These are phyloP conservation scores for Flammula alnicola DNA, from an alignment of 1,284 basidiomycete genomes.

Conservation along the genomic window DNA sequence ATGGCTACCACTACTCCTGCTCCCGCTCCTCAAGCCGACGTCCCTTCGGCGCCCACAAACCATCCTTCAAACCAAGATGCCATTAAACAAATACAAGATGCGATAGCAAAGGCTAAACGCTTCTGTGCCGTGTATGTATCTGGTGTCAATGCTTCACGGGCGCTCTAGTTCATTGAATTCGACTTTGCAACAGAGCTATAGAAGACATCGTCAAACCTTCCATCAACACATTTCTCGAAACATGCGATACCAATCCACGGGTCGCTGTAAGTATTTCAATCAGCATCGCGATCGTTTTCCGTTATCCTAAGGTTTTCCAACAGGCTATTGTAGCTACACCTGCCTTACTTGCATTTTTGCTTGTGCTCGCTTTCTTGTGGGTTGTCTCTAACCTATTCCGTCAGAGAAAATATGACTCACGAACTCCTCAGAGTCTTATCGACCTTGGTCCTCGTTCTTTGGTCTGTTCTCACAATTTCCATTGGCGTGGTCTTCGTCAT, in stretches of 20 bases:
- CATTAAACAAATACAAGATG: too few relatives aligned
- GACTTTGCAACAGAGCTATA: background rate
- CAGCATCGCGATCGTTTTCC: background rate
- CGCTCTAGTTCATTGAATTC: too few relatives aligned
- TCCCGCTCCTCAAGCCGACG: too few relatives aligned
- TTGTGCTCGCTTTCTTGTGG: constrained; percentile 19
- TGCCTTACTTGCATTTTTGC: constrained; percentile 15
- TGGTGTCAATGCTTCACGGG: too few relatives aligned
- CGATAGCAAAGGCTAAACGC: too few relatives aligned
- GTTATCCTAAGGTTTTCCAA: background rate
- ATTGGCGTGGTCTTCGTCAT: constrained; percentile 17
- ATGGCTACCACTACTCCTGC: too few relatives aligned
- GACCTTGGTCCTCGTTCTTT: constrained; percentile 16
- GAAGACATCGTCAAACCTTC: constrained; percentile 20
- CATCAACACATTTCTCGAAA: constrained; percentile 18
- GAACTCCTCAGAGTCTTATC: constrained; percentile 16
- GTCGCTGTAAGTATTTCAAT: constrained; percentile 15
- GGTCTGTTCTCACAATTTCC: constrained; percentile 16
- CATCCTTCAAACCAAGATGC: too few relatives aligned
- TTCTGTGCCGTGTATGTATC: too few relatives aligned
- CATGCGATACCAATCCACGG: constrained; percentile 19
- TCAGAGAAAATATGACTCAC: too few relatives aligned
- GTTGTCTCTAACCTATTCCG: background rate
- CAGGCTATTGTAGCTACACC: constrained; percentile 22
- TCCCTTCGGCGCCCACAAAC: too few relatives aligned